Base-by-base conservation (phyloP, 768 basidiomycete species). In the Podaxis sp. region DNA sequence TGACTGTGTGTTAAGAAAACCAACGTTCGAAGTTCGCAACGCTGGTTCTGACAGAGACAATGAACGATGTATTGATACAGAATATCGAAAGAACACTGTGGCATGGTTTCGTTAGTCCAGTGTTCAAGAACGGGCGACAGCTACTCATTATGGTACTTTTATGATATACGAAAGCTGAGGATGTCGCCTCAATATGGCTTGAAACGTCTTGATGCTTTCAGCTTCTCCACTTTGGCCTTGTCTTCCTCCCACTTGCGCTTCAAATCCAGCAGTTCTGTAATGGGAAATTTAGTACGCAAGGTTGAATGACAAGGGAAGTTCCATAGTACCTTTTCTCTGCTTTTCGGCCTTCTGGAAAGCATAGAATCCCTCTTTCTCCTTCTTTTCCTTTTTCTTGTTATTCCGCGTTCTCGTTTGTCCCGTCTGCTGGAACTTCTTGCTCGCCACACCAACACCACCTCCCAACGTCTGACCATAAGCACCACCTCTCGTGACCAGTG, bases 311-410 rank as follows among this genome's bases (percentile, higher is more conserved):
- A 6, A 58, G 59, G 53, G 66, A 36, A 48, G 49, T 1, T n/a
- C 42, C 28, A 56, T 52, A 8, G 60, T 68, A 95, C 95, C 88
- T 74, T 89, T 84, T 63, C 93, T 79, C 73, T 95, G 95, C 77
- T 90, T 90, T 75, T 95, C 95, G 53, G 89, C 89, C 70, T 88
- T 87, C 74, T 97, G 94, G 82, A 95, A 96, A 26, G 87, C 88
- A 74, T 98, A 96, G 71, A 97, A 96, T 3, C 83, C 82, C 52
- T 83, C 84, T 70, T 87, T 90, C 74, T 90, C 88, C 73, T 87
- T 86, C 67, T 80, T 79, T 64, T 84, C 82, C 72, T 84, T 86
- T 75, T 83, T 84, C 65, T 77, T 79, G 57, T 75, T 80, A 51
- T 75, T 68, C 78, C 75, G 68, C 61, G 77, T 68, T 77, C 71